Evolutionary conservation across 768 basidiomycete species (phyloP).

Genomic region (Collybia nuda): DNA sequence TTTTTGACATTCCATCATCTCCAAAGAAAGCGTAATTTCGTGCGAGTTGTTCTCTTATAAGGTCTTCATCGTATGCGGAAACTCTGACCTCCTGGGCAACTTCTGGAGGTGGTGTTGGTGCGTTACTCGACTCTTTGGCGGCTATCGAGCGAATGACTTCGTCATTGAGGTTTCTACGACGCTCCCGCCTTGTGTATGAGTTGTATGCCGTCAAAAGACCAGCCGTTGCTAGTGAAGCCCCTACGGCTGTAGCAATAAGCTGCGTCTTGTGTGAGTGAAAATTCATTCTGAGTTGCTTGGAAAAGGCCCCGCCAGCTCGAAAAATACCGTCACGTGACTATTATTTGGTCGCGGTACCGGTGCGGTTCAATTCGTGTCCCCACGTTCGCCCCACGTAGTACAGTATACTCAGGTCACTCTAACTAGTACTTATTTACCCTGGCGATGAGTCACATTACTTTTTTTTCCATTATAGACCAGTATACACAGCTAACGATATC

Average conservation of each 20-base stretch:
- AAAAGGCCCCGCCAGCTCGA: no score
- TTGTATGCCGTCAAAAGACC: slow-evolving; percentile 60
- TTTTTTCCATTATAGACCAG: no score
- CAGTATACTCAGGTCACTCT: no score
- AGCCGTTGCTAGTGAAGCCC: slow-evolving; percentile 63
- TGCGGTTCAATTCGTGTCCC: no score
- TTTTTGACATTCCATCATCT: slow-evolving; percentile 79
- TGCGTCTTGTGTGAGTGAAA: slow-evolving; percentile 54
- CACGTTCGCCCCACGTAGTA: no score
- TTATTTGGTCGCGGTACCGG: no score
- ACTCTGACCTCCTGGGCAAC: slow-evolving; percentile 7
- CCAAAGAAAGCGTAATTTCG: slow-evolving; percentile 95
- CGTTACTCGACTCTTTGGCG: slow-evolving; percentile 19
- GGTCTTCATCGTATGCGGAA: slow-evolving; percentile 65
- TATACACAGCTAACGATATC: no score
- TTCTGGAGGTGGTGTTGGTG: slow-evolving; percentile 7
- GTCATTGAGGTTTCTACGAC: slow-evolving; percentile 55
- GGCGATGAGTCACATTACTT: no score
- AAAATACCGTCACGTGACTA: no score
- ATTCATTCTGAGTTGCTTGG: slow-evolving; percentile 11
- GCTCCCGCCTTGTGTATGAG: slow-evolving; percentile 41
- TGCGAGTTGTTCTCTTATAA: slow-evolving; percentile 88
- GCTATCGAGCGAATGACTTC: slow-evolving; percentile 56
- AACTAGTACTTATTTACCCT: no score
- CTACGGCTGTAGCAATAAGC: slow-evolving; percentile 62